Conservation (phyloP, 139 green algal species). For the Spirogloea muscicola region DNA sequence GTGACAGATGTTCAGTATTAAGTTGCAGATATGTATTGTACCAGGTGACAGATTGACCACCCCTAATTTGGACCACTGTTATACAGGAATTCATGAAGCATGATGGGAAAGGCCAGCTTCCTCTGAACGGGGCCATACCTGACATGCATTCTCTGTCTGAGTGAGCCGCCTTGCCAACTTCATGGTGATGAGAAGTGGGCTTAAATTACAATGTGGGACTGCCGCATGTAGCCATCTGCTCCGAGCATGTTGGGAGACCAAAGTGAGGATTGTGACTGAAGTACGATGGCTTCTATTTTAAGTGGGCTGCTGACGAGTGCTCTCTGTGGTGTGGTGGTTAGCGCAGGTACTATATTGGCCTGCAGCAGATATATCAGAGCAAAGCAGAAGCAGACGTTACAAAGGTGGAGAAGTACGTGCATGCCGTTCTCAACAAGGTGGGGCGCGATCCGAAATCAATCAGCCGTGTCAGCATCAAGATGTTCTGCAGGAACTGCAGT, state of each 20-base stretch:
- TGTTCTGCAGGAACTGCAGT: constrained; percentile 80
- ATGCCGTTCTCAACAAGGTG: constrained; percentile 50
- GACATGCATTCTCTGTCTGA: constrained; percentile 94
- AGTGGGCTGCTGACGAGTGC: too few relatives aligned
- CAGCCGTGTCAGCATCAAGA: constrained; percentile 42
- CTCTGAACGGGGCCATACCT: constrained; percentile 80
- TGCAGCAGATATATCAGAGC: constrained; percentile 81
- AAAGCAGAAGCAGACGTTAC: constrained; percentile 67
- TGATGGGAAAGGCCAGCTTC: constrained; percentile 58
- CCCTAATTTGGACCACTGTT: too few relatives aligned
- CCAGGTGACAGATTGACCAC: too few relatives aligned
- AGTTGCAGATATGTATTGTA: too few relatives aligned
- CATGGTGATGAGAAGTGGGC: too few relatives aligned
- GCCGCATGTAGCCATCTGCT: too few relatives aligned
- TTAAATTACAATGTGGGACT: too few relatives aligned
- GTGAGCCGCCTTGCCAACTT: too few relatives aligned
- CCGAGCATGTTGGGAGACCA: not conserved
- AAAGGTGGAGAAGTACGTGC: constrained; percentile 61
- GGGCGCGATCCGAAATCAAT: constrained; percentile 55
- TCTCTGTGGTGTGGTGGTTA: too few relatives aligned
- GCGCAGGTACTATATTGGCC: constrained; percentile 65
- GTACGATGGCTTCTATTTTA: too few relatives aligned
- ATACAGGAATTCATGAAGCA: constrained; percentile 44
- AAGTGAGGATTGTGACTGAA: too few relatives aligned
- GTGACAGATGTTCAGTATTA: not conserved